These are phyloP conservation scores for Rosellinia necatrix DNA, from an alignment of 2,329 filamentous ascomycete species.

Conservation along the genomic window DNA sequence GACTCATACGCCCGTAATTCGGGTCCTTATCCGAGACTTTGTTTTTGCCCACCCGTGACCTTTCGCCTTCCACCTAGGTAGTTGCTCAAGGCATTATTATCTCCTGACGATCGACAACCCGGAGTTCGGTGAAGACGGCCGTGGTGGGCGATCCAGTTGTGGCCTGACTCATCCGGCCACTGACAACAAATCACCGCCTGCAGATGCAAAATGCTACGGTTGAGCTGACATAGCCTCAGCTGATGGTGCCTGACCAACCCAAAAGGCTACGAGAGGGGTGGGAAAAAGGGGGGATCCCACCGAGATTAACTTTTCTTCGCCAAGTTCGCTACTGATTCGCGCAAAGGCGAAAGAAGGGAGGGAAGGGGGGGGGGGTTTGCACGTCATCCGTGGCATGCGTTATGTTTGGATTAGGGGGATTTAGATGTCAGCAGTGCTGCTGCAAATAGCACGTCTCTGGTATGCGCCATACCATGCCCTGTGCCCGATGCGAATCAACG, in stretches of 20 bases:
- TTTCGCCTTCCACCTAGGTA: neutral
- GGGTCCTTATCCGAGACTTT: conserved; percentile 1
- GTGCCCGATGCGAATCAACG: neutral
- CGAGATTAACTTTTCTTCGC: neutral
- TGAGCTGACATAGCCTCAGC: conserved; percentile 27
- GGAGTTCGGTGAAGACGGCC: neutral
- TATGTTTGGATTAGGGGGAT: conserved; percentile 19
- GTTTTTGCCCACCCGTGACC: neutral
- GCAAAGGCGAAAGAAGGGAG: neutral
- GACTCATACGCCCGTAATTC: conserved; percentile 5
- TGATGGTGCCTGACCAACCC: conserved; percentile 20
- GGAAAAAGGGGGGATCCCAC: neutral
- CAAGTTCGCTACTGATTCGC: conserved; percentile 4
- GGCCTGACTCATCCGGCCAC: conserved; percentile 8
- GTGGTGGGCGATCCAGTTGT: conserved; percentile 6
- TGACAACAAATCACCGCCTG: conserved; percentile 10
- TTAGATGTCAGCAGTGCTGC: conserved; percentile 19
- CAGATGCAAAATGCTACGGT: conserved; percentile 11
- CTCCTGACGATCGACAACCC: neutral
- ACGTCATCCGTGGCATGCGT: conserved; percentile 15
- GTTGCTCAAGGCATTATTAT: conserved; percentile 11
- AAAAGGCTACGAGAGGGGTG: neutral
- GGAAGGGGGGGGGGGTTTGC: too few relatives aligned
- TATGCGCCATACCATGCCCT: conserved; percentile 12
- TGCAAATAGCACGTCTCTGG: conserved; percentile 4